Base-by-base conservation (phyloP, 176 grass and related monocot genomes). In the Typha latifolia region DNA sequence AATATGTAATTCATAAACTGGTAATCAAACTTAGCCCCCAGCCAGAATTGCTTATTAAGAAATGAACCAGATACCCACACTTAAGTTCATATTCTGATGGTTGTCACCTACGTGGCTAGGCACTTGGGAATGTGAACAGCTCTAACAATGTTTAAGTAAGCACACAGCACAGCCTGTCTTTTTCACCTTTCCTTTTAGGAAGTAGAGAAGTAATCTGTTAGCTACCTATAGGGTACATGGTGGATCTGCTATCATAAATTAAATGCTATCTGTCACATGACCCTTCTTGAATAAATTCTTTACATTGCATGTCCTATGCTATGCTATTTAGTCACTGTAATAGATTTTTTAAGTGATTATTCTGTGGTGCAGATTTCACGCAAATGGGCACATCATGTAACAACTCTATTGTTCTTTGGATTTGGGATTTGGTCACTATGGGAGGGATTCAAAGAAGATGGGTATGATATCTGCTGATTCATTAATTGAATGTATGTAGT, bases 351-450 rank as follows among this genome's bases (percentile, higher is more conserved):
- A 50, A 31, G 26, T 66, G 12, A 27, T 22, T 63, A 52, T 75
- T 68, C 12, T 62, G 37, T 49, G 71, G 5, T 74, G 71, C 86
- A 99, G 95, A 99, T 99, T 83, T 99, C 95, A 71, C 95, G 84
- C 18, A 87, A 90, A 77, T 99, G 89, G 95, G 82, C 89, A 69
- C 95, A 99, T 78, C 86, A 99, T 75, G 66, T 99, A 18, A 99
- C 95, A 24, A 99, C 95, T 66, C 29, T 94, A 14, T 55, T 99
- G 49, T 99, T 99, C 80, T 83, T 99, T 75, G 77, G 78, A 15
- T 99, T 99, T 70, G 95, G 95, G 59, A 70, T 99, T 73, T 94
- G 86, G 95, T 93, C 95, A 69, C 81, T 99, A 73, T 99, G 89
- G 89, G 86, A 94, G 84, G 95, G 83, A 63, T 85, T 99, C 81